These are phyloP conservation scores for Lactarius evosmus DNA, from an alignment of 768 basidiomycete species.

Conservation along the genomic window DNA sequence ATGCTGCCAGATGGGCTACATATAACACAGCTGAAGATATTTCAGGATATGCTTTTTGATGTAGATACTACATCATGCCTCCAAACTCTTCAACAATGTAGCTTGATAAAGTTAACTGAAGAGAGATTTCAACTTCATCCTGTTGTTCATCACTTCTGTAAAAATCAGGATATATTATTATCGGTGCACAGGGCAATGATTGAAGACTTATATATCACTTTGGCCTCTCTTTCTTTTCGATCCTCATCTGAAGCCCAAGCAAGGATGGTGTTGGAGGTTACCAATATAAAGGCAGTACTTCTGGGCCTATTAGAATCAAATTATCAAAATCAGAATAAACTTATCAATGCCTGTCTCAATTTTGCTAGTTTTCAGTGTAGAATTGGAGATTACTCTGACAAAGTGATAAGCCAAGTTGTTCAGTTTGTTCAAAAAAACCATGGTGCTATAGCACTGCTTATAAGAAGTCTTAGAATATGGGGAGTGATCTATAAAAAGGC, in stretches of 20 bases:
- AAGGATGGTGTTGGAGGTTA: neutral
- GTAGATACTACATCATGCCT: too few species aligned
- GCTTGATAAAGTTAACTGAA: too few species aligned
- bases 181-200: too few species aligned
- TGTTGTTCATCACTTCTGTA: too few species aligned
- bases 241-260: too few species aligned
- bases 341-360: neutral
- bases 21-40: too few species aligned
- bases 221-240: too few species aligned
- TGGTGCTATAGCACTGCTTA: neutral
- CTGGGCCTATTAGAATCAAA: neutral
- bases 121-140: too few species aligned
- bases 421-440: neutral
- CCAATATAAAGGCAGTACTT: conserved; percentile 1
- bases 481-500: neutral
- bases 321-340: neutral
- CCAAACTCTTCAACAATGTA: too few species aligned
- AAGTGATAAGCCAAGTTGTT: neutral
- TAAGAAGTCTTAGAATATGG: neutral
- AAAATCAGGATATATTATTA: too few species aligned
- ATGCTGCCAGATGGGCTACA: too few species aligned
- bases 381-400: neutral
- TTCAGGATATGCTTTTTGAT: too few species aligned
- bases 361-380: neutral
- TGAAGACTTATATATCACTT: neutral